Evolutionary conservation across 2,329 filamentous ascomycete genomes (phyloP).

Genomic region (Clonostachys chloroleuca): DNA sequence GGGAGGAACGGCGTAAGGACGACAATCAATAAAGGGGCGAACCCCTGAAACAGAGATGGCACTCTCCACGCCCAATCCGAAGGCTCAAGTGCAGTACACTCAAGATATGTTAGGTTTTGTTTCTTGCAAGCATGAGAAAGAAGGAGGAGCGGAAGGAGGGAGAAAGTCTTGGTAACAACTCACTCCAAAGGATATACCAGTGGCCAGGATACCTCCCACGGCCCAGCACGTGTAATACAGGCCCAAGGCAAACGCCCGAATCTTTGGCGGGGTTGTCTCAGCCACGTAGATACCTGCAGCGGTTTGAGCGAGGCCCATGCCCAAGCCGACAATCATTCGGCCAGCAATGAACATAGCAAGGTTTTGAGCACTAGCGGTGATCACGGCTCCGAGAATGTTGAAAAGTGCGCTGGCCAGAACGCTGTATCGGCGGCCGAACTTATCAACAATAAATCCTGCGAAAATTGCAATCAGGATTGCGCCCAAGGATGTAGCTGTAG

Average conservation of each 20-base stretch:
- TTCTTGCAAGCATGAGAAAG: constrained; percentile 3
- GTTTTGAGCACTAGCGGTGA: constrained; percentile 43
- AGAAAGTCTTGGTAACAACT: constrained; percentile 1
- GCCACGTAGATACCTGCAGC: constrained; percentile 38
- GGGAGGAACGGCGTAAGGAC: constrained; percentile 26
- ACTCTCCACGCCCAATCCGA: constrained; percentile 24
- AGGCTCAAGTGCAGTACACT: constrained; percentile 11
- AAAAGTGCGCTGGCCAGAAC: constrained; percentile 22
- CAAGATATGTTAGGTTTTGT: constrained; percentile 6
- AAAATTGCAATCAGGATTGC: constrained; percentile 36
- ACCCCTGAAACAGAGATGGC: constrained; percentile 20
- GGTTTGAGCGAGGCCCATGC: constrained; percentile 31
- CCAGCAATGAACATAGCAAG: constrained; percentile 40
- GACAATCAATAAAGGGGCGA: constrained; percentile 9
- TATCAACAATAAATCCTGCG: constrained; percentile 29
- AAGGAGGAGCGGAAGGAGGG: background rate
- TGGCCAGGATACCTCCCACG: constrained; percentile 8
- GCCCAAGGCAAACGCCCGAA: constrained; percentile 4
- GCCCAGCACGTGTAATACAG: constrained; percentile 16
- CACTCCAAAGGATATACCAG: constrained; percentile 12
- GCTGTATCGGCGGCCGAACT: constrained; percentile 14
- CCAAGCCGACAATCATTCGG: constrained; percentile 39
- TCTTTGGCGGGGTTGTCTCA: constrained; percentile 32
- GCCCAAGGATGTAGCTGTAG: constrained; percentile 50
- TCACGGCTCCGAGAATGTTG: constrained; percentile 35